Percentiles rank a stretch among this genome's conserved stretches.
Conservation (phyloP, 352 stramenopile species). For the Hyaloperonospora arabidopsidis region DNA sequence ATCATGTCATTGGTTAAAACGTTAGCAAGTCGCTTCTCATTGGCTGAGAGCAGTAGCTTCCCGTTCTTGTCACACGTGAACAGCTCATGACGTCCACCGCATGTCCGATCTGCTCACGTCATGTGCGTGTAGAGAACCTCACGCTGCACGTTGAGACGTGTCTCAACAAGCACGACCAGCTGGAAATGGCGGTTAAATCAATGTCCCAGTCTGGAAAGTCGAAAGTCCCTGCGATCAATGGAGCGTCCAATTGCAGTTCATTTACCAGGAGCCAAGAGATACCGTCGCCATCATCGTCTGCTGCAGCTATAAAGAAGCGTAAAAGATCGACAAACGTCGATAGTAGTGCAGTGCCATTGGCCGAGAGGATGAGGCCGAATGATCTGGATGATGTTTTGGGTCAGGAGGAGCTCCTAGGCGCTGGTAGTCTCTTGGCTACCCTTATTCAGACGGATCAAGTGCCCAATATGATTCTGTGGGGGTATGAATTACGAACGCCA, state of each 20-base stretch:
- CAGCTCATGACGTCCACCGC: conserved; percentile 27
- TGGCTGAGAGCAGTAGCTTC: no score
- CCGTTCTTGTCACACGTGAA: background rate
- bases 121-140: conserved; percentile 69
- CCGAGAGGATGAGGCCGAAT: conserved; percentile 65
- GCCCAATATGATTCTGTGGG: conserved; percentile 84
- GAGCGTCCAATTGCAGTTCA: conserved; percentile 10
- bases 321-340: conserved; percentile 28
- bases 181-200: conserved; percentile 11
- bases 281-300: conserved; percentile 8
- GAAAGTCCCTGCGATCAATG: conserved; percentile 7
- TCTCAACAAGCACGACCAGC: conserved; percentile 28
- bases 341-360: conserved; percentile 40
- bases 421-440: conserved; percentile 50
- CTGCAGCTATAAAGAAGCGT: conserved; percentile 40
- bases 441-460: conserved; percentile 63
- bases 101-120: conserved; percentile 72
- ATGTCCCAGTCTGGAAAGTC: conserved; percentile 14
- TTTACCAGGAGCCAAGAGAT: background rate
- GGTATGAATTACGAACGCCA: conserved; percentile 24
- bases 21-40: no score
- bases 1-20: no score
- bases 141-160: conserved; percentile 66
- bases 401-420: conserved; percentile 54
- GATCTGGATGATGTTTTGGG: conserved; percentile 56